Evolutionary conservation across 495 filamentous ascomycete species (phyloP), one percentile per base, ranked within the genome.

Genomic region (Neurospora sp.): DNA sequence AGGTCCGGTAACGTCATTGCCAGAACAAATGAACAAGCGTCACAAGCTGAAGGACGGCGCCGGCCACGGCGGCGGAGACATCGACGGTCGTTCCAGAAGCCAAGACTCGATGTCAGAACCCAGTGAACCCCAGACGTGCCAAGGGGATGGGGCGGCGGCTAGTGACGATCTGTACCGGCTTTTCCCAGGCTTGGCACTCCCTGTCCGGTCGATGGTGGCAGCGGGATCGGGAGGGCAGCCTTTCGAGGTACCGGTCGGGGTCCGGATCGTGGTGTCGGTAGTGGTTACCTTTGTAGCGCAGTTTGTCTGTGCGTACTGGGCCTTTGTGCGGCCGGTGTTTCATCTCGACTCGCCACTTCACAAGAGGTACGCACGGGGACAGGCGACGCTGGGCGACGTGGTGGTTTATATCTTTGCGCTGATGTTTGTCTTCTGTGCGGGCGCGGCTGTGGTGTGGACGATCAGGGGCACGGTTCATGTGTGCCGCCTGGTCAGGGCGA

Each of bases 321-420:
- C 59, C 19, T 39, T 79, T 17, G 77, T 81, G 34, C 40, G 48
- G 59, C 81, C 81, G 11, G 77, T 78, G 70, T 78, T 83, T 69
- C 76, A 79, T 43, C 73, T 48, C 17, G 38, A 75, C 0, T 82
- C 81, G 45, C 70, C 76, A 43, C 69, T 82, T 48, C 76, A 78
- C 31, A 74, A 71, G 70, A 38, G 79, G 59, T 69, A 77, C 24
- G 71, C 70, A 21, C 38, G 37, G 48, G 66, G 72, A 24, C 71
- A 71, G 71, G 71, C 78, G 36, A 79, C 77, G 2, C 71, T 62
- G 74, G 72, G 71, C 8, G 81, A 82, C 69, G 72, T 59, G 36
- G 73, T 59, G 3, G 37, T 79, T 15, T 77, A 74, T 43, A 39
- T 78, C 7, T 71, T 81, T 45, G 79, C 79, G 1, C 28, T 70